phyloP scores from a whole-genome alignment of 805 yeast species.

The Brettanomyces anomalus region DNA sequence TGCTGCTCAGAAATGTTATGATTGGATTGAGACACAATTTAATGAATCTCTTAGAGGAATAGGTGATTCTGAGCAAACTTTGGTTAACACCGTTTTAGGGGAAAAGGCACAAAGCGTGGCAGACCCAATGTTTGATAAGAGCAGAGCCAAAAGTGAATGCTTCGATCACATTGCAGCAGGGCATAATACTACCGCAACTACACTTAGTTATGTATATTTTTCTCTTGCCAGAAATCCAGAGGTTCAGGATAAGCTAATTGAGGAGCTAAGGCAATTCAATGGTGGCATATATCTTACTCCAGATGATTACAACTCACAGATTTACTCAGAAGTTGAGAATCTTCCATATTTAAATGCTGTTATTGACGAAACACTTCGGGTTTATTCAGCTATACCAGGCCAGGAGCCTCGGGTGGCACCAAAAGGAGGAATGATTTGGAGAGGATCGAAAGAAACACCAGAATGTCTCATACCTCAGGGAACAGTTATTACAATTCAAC shows the following conservation, averaged over 20 bases:
- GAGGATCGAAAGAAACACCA: slow-evolving; percentile 19
- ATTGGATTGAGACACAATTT: slow-evolving; percentile 34
- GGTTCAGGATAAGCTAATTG: slow-evolving; percentile 37
- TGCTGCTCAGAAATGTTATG: slow-evolving; percentile 31
- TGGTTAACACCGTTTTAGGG: slow-evolving; percentile 17
- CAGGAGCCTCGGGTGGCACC: slow-evolving; percentile 55
- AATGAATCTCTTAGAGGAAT: slow-evolving; percentile 10
- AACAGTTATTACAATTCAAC: slow-evolving; percentile 53
- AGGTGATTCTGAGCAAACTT: slow-evolving; percentile 14
- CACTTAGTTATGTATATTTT: slow-evolving; percentile 50
- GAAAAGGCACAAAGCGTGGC: slow-evolving; percentile 6
- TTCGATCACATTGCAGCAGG: slow-evolving; percentile 71
- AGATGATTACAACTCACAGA: slow-evolving; percentile 16
- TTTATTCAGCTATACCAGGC: slow-evolving; percentile 69
- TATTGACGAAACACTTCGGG: slow-evolving; percentile 48
- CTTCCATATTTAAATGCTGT: slow-evolving; percentile 55
- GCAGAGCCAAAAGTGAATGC: slow-evolving; percentile 36
- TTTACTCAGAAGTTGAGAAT: slow-evolving; percentile 36
- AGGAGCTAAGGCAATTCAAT: slow-evolving; percentile 31
- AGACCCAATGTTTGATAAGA: slow-evolving; percentile 9
- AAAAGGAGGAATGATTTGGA: slow-evolving; percentile 18
- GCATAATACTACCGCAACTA: slow-evolving; percentile 65
- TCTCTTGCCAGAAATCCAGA: slow-evolving; percentile 42
- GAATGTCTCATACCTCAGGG: slow-evolving; percentile 37
- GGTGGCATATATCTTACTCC: slow-evolving; percentile 14